phyloP scores from a whole-genome alignment of 768 basidiomycete genomes.

The Serendipita sp. region DNA sequence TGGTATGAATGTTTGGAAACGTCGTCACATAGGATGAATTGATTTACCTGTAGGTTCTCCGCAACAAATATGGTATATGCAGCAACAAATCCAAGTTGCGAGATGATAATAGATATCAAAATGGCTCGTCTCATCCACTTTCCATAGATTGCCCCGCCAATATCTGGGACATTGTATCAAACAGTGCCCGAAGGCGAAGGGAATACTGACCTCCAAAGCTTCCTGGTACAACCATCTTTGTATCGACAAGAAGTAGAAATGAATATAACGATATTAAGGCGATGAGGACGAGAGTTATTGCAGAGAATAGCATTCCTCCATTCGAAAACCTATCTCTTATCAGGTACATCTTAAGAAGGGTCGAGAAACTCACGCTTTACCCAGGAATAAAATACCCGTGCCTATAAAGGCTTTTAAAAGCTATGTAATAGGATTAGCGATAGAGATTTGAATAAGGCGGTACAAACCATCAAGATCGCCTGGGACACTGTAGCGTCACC shows the following conservation, averaged over 20 bases:
- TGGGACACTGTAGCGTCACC: constrained; percentile 86
- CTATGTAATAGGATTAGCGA: constrained; percentile 24
- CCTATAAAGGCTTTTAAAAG: constrained; percentile 88
- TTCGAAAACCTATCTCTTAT: constrained; percentile 61
- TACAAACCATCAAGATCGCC: constrained; percentile 77
- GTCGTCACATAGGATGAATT: not conserved
- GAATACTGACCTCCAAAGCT: constrained; percentile 71
- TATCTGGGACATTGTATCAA: constrained; percentile 36
- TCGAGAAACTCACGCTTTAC: constrained; percentile 55
- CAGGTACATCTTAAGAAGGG: not conserved
- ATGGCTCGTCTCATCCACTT: constrained; percentile 86
- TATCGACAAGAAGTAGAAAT: constrained; percentile 77
- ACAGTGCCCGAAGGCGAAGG: not conserved
- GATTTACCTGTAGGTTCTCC: constrained; percentile 52
- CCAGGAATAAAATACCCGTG: constrained; percentile 89
- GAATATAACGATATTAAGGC: constrained; percentile 81
- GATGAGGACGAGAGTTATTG: constrained; percentile 58
- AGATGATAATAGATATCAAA: constrained; percentile 70
- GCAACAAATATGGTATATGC: constrained; percentile 96
- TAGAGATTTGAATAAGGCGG: not conserved
- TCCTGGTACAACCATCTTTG: constrained; percentile 78
- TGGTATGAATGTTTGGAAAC: constrained; percentile 8
- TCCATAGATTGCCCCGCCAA: constrained; percentile 84
- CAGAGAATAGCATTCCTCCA: constrained; percentile 84
- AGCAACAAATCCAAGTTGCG: constrained; percentile 75